Base-by-base conservation (phyloP, 2,329 filamentous ascomycete genomes). In the Exserohilum turcica region DNA sequence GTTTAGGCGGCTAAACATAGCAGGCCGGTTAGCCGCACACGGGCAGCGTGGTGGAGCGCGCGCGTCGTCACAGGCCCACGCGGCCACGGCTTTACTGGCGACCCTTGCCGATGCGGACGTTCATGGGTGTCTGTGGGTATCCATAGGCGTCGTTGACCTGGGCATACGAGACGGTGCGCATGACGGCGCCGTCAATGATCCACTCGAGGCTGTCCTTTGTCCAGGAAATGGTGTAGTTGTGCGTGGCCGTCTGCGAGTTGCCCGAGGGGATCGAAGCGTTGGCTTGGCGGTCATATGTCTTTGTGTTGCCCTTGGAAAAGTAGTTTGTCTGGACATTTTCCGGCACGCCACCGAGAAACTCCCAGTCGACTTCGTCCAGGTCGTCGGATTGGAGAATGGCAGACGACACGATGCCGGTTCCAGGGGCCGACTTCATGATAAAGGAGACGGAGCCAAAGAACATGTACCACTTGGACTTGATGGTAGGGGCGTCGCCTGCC, bases 321-420 rank as follows among this genome's bases (percentile, higher is more conserved):
- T 87, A 93, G 78, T 93, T 92, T 61, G 84, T 87, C 64, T 89
- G 82, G 5, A 84, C 88, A 29, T 81, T 76, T 9, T 79, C 83
- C 47, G 78, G 75, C 67, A 90, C 87, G 50, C 82, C 82, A 38
- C 90, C 90, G 52, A 91, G 81, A 67, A 90, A 89, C 70, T 94
- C 90, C 78, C 90, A 93, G 70, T 96, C 92, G 36, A 96, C 86
- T 75, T 96, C 91, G 71, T 96, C 92, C 10, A 93, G 81, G 64
- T 92, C 88, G 63, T 94, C 88, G 44, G 89, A 93, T 61, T 94
- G 82, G 73, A 93, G 82, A 71, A 96, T 92, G 67, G 95, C 87
- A 56, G 89, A 84, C 67, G 87, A 91, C 64, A 96, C 84, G 59
- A 96, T 87, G 44, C 92, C 92, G 6, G 77, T 78, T 15, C 92